phyloP scores from a whole-genome alignment of 1,284 basidiomycete genomes.

The Leccinum variabile region DNA sequence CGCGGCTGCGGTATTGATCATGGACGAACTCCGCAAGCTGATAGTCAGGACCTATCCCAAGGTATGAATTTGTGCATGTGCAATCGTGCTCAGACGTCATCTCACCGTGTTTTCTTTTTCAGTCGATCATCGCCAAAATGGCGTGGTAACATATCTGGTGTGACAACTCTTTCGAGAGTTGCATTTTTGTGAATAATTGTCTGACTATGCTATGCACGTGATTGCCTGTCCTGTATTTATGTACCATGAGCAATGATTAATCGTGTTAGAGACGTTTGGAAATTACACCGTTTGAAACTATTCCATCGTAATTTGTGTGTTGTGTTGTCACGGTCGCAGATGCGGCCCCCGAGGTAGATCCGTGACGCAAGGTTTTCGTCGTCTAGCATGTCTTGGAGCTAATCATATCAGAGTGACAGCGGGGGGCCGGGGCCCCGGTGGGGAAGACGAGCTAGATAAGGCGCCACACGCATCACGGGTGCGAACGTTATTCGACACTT shows the following conservation, averaged over 20 bases:
- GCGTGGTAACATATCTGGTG: slow-evolving; percentile 25
- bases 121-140: slow-evolving; percentile 36
- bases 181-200: background rate
- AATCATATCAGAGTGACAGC: background rate
- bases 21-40: slow-evolving; percentile 43
- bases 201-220: background rate
- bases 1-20: slow-evolving; percentile 37
- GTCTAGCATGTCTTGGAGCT: background rate
- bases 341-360: background rate
- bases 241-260: background rate
- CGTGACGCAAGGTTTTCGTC: background rate
- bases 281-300: background rate
- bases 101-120: slow-evolving; percentile 14
- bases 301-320: too few relatives aligned
- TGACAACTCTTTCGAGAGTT: background rate
- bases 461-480: background rate
- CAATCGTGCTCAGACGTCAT: background rate
- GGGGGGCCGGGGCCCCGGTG: background rate
- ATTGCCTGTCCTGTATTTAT: background rate
- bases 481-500: background rate
- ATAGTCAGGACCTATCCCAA: slow-evolving; percentile 43
- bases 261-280: background rate
- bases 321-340: too few relatives aligned
- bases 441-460: background rate
- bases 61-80: slow-evolving; percentile 16